Evolutionary conservation across 1,139 yeast species (phyloP), one percentile per base, ranked within the genome.

Genomic region (Eremothecium gossypii): DNA sequence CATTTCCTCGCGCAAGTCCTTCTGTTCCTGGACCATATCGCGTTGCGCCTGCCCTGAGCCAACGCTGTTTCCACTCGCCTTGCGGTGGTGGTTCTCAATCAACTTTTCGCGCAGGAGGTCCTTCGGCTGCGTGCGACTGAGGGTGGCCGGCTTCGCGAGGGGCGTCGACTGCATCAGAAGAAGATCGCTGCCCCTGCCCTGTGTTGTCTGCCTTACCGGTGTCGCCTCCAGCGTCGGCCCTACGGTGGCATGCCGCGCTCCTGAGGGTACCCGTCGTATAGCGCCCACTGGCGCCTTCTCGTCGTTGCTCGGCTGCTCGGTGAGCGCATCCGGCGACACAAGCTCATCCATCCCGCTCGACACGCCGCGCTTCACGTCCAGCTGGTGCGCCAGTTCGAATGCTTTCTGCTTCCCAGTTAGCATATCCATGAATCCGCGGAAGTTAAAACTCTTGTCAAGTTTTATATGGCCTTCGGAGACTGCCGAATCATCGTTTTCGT

Each of bases 141-240:
- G 9, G 12, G 29, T 14, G n/a, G 29, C 27, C n/a, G 37, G 29
- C 10, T 45, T 36, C 9, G 51, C 41, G 13, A 51, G 39, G 8
- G 55, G 55, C 2, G 55, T 51, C 11, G 54, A 50, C 36, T 51
- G 55, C 10, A 50, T 52, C 29, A 49, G 43, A 11, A 51, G 45
- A 3, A 17, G 23, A 13, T 48, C 52, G 17, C 42, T 44, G 27
- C 35, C 35, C 35, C 7, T 32, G 35, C 20, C 20, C 29, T 34
- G n/a, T 13, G 46, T 44, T 11, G 44, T 40, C 20, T 48, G 46
- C 31, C 47, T 49, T 26, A 48, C 46, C 12, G 52, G 54, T 10
- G 49, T 48, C 4, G 51, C 31, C 27, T 47, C 44, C 5, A 45
- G 31, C 30, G 40, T 45, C 12, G 48, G 46, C 14, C 45, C 49